Base-by-base conservation (phyloP, 179 eudicot species). In the Drosera spatulata region DNA sequence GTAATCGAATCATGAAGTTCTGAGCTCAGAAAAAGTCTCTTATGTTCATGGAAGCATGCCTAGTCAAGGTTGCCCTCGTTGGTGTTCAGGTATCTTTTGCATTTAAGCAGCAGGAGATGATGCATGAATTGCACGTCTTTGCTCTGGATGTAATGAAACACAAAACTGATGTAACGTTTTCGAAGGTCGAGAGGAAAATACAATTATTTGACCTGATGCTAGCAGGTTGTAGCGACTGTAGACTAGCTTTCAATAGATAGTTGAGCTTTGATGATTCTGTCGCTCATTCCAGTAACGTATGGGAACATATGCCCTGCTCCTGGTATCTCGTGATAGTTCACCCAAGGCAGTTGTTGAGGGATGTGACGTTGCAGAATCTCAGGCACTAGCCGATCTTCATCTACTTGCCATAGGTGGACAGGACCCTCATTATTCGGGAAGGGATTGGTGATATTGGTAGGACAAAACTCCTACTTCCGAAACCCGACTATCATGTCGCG, bases 371-470 rank as follows among this genome's bases (percentile, higher is more conserved):
- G 74, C 39, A 69, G 14, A 4, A n/a, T 8, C 38, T 56, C 73
- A 11, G 76, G 76, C 51, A 79, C 80, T 2, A 79, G 66, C 48
- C 53, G 53, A 40, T 79, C 80, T 14, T 79, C 80, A 22, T 70
- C 74, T 4, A 80, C 83, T 55, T 75, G 80, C 83, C 83, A 79
- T 0, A 79, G 62, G 51, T 76, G 83, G 45, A 79, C 78, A 0
- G 58, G 51, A 10, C 74, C 72, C 44, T 79, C 72, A 10, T 61
- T 58, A 61, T 68, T 68, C 10, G 64, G 72, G 40, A 76, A 76
- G 41, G 74, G 80, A 45, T 73, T 70, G 2, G 63, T 33, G 15
- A 76, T 66, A 43, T 76, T 77, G 11, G 50, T 65, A 55, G 80
- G 80, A 60, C 64, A 61, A 33, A 79, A 76, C 14, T 76, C 78